These are phyloP conservation scores for Zymoseptoria crescenta DNA, from an alignment of 2,329 filamentous ascomycete species.

Conservation along the genomic window DNA sequence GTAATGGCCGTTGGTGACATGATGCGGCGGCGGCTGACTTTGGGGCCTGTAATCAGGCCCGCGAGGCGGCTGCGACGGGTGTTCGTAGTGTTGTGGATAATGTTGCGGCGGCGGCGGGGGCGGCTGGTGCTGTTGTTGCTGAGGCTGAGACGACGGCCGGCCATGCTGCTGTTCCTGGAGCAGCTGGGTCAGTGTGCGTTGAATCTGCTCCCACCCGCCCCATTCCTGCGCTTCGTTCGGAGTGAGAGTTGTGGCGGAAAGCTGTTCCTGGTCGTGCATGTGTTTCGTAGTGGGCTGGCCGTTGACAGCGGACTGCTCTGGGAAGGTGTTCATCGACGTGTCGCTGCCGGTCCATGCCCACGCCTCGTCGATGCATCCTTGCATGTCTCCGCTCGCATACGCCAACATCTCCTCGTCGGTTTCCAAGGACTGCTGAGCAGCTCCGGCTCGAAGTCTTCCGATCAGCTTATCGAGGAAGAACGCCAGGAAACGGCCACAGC, in stretches of 20 bases:
- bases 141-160: slow-evolving; percentile 9
- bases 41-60: slow-evolving; percentile 4
- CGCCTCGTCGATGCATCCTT: slow-evolving; percentile 65
- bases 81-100: slow-evolving; percentile 12
- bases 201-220: slow-evolving; percentile 72
- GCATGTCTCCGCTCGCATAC: slow-evolving; percentile 79
- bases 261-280: slow-evolving; percentile 14
- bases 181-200: slow-evolving; percentile 53
- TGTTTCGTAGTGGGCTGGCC: slow-evolving; percentile 12
- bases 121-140: slow-evolving; percentile 7
- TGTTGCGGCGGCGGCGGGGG: slow-evolving; percentile 8
- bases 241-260: slow-evolving; percentile 16
- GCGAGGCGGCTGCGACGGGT: slow-evolving; percentile 10
- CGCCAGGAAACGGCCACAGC: slow-evolving; percentile 71
- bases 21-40: slow-evolving; percentile 16
- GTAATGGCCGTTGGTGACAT: slow-evolving; percentile 7
- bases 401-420: slow-evolving; percentile 81
- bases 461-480: slow-evolving; percentile 70
- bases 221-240: slow-evolving; percentile 49
- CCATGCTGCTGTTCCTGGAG: slow-evolving; percentile 38
- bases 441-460: slow-evolving; percentile 43
- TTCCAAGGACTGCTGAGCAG: slow-evolving; percentile 38
- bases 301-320: slow-evolving; percentile 13
- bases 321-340: slow-evolving; percentile 28
- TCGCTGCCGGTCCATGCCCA: slow-evolving; percentile 67